Percentiles rank a stretch among this genome's conserved stretches.
phyloP scores from a whole-genome alignment of 2,329 filamentous ascomycete genomes.

The Sphaceloma murrayae region DNA sequence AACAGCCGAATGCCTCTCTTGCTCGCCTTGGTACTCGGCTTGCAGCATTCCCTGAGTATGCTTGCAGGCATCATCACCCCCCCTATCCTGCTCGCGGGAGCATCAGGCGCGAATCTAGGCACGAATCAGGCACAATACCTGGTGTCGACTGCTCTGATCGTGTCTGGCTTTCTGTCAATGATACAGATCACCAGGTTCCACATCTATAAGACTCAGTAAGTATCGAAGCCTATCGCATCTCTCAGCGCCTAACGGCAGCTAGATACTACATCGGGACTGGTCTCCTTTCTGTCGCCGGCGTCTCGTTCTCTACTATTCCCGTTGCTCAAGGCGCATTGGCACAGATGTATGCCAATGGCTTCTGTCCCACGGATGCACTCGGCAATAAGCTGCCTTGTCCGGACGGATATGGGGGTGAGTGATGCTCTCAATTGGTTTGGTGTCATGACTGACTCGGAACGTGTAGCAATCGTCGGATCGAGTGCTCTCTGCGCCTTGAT shows the following conservation, averaged over 20 bases:
- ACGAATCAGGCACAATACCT: slow-evolving; percentile 60
- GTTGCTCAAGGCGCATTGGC: slow-evolving; percentile 61
- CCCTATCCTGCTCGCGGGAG: slow-evolving; percentile 60
- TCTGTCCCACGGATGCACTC: slow-evolving; percentile 49
- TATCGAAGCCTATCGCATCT: background rate
- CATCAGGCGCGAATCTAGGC: slow-evolving; percentile 49
- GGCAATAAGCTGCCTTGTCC: slow-evolving; percentile 65
- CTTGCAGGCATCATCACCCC: slow-evolving; percentile 60
- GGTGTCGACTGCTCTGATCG: slow-evolving; percentile 68
- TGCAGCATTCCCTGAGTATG: slow-evolving; percentile 75
- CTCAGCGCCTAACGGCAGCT: background rate
- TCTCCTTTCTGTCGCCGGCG: slow-evolving; percentile 67
- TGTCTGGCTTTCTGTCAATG: slow-evolving; percentile 63
- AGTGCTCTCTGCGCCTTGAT: slow-evolving; percentile 41
- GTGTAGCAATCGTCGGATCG: slow-evolving; percentile 52
- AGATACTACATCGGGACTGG: slow-evolving; percentile 71
- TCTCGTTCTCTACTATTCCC: slow-evolving; percentile 67
- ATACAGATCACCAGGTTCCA: slow-evolving; percentile 72
- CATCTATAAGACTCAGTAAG: slow-evolving; percentile 49
- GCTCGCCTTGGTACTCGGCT: slow-evolving; percentile 62
- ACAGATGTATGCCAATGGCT: slow-evolving; percentile 71
- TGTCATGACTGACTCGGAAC: background rate
- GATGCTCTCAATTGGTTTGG: background rate
- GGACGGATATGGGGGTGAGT: slow-evolving; percentile 58
- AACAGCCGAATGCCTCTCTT: slow-evolving; percentile 68